Evolutionary conservation across 148 eudicot species (phyloP).

Genomic region (Arbutus unedo): DNA sequence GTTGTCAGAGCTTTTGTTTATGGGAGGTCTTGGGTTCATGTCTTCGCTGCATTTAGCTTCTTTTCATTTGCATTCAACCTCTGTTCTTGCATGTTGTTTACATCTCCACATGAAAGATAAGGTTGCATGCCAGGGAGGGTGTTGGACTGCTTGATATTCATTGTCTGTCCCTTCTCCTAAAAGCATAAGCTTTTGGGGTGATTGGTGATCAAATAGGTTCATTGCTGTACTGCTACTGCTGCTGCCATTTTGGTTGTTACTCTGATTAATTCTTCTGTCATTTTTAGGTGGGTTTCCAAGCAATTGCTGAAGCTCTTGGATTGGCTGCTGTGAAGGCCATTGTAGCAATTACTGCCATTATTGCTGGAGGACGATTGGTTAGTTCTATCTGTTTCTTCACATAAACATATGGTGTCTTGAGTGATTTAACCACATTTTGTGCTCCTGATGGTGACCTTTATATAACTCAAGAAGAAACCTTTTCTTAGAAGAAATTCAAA

Average conservation of each 20-base stretch:
- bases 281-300: slow-evolving; percentile 85
- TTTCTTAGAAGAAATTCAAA: neutral
- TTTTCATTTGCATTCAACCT: neutral
- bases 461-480: neutral
- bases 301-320: slow-evolving; percentile 98
- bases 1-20: neutral
- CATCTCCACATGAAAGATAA: neutral
- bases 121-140: neutral
- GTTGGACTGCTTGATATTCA: neutral
- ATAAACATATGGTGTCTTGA: neutral
- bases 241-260: slow-evolving; percentile 13
- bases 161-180: neutral
- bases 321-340: slow-evolving; percentile 96
- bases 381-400: slow-evolving; percentile 18
- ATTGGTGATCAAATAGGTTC: neutral
- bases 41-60: neutral
- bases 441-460: slow-evolving; percentile 4
- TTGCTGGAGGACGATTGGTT: slow-evolving; percentile 99
- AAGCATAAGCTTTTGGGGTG: neutral
- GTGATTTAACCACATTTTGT: slow-evolving; percentile 13
- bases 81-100: neutral
- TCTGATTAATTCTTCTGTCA: slow-evolving; percentile 3
- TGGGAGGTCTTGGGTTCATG: neutral
- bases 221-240: slow-evolving; percentile 6
- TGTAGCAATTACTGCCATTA: slow-evolving; percentile 90